Evolutionary conservation across 2,329 filamentous ascomycete species (phyloP), one percentile per base, ranked within the genome.

Genomic region (Cladophialophora psammophila): DNA sequence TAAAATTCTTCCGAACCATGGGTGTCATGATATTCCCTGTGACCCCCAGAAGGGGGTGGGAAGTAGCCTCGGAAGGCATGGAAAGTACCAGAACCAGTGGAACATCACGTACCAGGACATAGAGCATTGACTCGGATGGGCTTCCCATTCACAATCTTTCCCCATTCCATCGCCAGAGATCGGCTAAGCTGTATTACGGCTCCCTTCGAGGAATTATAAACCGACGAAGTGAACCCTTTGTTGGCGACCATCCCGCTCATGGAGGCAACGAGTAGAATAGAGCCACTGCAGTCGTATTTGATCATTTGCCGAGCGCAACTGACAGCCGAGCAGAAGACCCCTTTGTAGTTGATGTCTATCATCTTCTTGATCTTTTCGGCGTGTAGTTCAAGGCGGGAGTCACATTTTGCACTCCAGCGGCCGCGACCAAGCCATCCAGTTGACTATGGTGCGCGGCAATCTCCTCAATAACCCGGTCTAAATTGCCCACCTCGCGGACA

Each of bases 1-100:
- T 84, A 74, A 97, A 95, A 36, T 96, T 85, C 65, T 87, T 86
- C 76, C 92, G 87, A 1, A 94, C 91, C 93, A 97, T 96, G 26
- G 90, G 87, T 0, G 84, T 87, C 31, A 86, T 78, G 53, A 86
- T 85, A 66, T 87, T 69, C 2, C 67, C 67, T 67, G 40, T 2
- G 12, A n/a, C 1, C 12, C 12, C 12, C 26, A 55, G 42, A 20
- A 36, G 13, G 4, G 20, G 42, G 7, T 20, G 9, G n/a, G 12
- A 40, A 36, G 26, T 26, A 26, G 3, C 26, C 26, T 26, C 2
- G 26, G 26, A 26, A 26, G 26, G 26, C 26, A 26, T 26, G 56
- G 1, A 31, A 1, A 12, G 12, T n/a, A n/a, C n/a, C n/a, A n/a
- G n/a, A n/a, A n/a, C n/a, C n/a, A n/a, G n/a, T n/a, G n/a, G n/a